A percentile compares a stretch with the other conserved stretches of the same genome.
Conservation (phyloP, 2,329 filamentous ascomycete species). For the Phialemoniopsis sp. region DNA sequence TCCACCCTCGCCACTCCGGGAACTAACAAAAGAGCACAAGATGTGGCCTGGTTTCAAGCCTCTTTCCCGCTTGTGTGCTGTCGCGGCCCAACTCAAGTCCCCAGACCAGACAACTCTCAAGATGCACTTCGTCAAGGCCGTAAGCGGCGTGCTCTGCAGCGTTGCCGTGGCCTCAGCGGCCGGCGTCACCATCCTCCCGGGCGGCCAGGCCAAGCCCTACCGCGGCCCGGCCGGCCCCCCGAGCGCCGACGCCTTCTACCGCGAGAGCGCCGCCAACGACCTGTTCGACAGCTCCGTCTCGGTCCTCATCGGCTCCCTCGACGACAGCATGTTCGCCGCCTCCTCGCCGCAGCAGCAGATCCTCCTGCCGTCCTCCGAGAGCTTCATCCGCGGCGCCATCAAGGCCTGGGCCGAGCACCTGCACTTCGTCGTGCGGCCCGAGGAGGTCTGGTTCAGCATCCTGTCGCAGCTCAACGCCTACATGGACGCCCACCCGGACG, state of each 20-base stretch:
- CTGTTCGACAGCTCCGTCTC: slow-evolving; percentile 11
- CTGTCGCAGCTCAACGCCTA: slow-evolving; percentile 47
- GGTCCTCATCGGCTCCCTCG: slow-evolving; percentile 17
- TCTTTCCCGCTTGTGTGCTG: too few species aligned
- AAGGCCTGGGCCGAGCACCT: slow-evolving; percentile 46
- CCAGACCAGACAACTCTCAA: too few species aligned
- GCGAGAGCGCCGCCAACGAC: slow-evolving; percentile 11
- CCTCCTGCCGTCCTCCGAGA: slow-evolving; percentile 23
- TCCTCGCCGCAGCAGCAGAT: slow-evolving; percentile 2
- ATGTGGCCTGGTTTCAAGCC: too few species aligned
- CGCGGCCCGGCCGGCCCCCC: slow-evolving; percentile 3
- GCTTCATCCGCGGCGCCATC: slow-evolving; percentile 38
- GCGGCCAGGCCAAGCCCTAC: slow-evolving; percentile 11
- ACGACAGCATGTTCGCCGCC: slow-evolving; percentile 1
- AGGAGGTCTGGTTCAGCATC: slow-evolving; percentile 53
- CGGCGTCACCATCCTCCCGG: slow-evolving; percentile 14
- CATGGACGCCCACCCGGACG: slow-evolving; percentile 41
- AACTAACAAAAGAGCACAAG: too few species aligned
- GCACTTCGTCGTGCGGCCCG: slow-evolving; percentile 44
- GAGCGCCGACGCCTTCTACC: slow-evolving; percentile 11
- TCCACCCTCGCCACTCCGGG: too few species aligned
- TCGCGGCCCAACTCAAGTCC: too few species aligned
- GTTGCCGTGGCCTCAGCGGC: too few species aligned
- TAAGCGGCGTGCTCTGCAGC: too few species aligned
- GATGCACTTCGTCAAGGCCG: too few species aligned